Conservation (phyloP, 2,329 filamentous ascomycete genomes). For the Monilinia aucupariae region DNA sequence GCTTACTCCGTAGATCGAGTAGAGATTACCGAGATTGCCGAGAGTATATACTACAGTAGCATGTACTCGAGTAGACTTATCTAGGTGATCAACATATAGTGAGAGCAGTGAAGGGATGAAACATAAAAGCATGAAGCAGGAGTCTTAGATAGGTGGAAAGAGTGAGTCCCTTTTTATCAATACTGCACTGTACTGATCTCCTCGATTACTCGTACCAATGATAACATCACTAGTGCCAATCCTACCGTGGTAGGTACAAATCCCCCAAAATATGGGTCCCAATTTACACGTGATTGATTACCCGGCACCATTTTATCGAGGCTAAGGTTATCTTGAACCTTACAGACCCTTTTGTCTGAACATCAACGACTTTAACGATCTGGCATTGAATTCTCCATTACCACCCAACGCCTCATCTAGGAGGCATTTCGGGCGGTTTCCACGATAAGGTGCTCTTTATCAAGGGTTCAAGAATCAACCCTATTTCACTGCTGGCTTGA, state of each 20-base stretch:
- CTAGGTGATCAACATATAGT: neutral
- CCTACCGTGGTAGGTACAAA: neutral
- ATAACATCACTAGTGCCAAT: too few relatives aligned
- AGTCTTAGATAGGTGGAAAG: too few relatives aligned
- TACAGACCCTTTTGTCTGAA: neutral
- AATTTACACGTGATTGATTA: neutral
- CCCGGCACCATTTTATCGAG: neutral
- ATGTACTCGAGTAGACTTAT: too few relatives aligned
- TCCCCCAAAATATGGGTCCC: neutral
- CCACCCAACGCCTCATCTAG: neutral
- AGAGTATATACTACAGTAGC: too few relatives aligned
- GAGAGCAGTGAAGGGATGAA: too few relatives aligned
- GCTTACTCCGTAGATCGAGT: too few relatives aligned
- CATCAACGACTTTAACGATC: neutral
- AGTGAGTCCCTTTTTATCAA: too few relatives aligned
- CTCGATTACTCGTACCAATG: too few relatives aligned
- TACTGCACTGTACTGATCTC: too few relatives aligned
- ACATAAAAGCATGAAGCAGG: too few relatives aligned
- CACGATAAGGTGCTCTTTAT: neutral
- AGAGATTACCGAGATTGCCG: too few relatives aligned
- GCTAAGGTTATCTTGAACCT: slow-evolving; percentile 1
- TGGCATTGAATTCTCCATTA: neutral
- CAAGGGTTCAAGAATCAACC: neutral
- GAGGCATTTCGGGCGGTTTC: neutral
- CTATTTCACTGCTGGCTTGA: neutral